A percentile compares a stretch with the other conserved stretches of the same genome.
These are phyloP conservation scores for Dalbergia cochinchinensis DNA, from an alignment of 306 rosid genomes.

Conservation along the genomic window DNA sequence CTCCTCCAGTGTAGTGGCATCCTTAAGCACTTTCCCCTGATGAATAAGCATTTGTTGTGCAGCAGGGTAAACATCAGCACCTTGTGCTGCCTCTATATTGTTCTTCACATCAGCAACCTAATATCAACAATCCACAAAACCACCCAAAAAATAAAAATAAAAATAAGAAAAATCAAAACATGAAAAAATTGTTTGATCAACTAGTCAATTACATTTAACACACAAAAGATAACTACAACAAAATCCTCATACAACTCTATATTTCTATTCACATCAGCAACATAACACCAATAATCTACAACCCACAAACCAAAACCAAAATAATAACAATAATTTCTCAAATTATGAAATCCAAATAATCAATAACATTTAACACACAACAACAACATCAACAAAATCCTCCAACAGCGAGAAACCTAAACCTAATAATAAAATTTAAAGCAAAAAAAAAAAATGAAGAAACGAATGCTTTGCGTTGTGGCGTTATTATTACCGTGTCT, in stretches of 20 bases:
- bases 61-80: constrained; percentile 75
- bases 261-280: constrained; percentile 73
- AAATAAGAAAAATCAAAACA: too few relatives aligned
- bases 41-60: constrained; percentile 87
- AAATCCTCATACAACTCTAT: constrained; percentile 49
- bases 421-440: not conserved
- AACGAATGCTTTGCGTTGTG: not conserved
- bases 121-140: not conserved
- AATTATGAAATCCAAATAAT: not conserved
- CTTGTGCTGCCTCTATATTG: constrained; percentile 67
- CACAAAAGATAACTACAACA: constrained; percentile 17
- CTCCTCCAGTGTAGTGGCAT: constrained; percentile 72
- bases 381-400: constrained; percentile 17
- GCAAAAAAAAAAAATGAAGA: too few relatives aligned
- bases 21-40: constrained; percentile 81
- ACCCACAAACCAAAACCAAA: not conserved
- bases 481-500: constrained; percentile 38
- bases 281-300: constrained; percentile 46
- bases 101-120: constrained; percentile 85
- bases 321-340: not conserved
- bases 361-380: constrained; percentile 34
- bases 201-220: constrained; percentile 28
- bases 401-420: not conserved
- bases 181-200: not conserved
- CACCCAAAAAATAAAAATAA: not conserved